Percentiles rank a stretch among this genome's conserved stretches.
phyloP scores from a whole-genome alignment of 2,329 filamentous ascomycete genomes.

The Dactylellina leptospora region DNA sequence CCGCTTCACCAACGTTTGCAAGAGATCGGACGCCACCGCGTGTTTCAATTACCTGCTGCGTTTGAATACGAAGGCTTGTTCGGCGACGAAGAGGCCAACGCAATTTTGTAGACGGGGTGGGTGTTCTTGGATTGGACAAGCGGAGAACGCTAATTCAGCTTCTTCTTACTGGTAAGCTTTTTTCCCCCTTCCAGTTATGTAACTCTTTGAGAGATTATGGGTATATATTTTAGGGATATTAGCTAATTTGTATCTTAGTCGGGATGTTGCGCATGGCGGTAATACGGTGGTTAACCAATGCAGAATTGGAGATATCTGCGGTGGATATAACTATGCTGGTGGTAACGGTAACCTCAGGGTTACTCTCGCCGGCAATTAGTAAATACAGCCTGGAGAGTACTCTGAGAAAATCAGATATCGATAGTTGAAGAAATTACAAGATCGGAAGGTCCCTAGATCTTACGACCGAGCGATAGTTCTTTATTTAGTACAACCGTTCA shows the following conservation, averaged over 20 bases:
- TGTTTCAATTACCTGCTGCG: slow-evolving; percentile 24
- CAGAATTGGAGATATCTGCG: background rate
- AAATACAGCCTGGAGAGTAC: no score
- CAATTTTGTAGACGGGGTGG: slow-evolving; percentile 7
- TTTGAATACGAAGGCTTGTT: background rate
- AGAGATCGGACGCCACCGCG: background rate
- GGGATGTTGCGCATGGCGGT: slow-evolving; percentile 10
- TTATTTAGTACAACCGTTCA: background rate
- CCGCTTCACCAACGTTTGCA: slow-evolving; percentile 1
- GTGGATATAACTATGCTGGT: slow-evolving; percentile 22
- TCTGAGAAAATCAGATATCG: no score
- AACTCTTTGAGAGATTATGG: background rate
- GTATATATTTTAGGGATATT: no score
- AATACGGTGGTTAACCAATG: slow-evolving; percentile 5
- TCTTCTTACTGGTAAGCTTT: slow-evolving; percentile 11
- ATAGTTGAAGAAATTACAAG: no score
- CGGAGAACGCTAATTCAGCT: background rate
- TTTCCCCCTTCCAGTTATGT: background rate
- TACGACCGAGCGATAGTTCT: background rate
- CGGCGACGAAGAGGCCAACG: background rate
- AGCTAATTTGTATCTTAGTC: background rate
- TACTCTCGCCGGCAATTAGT: slow-evolving; percentile 4
- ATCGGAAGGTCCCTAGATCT: no score
- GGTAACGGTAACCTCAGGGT: slow-evolving; percentile 19
- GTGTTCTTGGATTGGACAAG: slow-evolving; percentile 21